Conservation (phyloP, 371 early-diverging fungal species). For the Coemansia sp. region DNA sequence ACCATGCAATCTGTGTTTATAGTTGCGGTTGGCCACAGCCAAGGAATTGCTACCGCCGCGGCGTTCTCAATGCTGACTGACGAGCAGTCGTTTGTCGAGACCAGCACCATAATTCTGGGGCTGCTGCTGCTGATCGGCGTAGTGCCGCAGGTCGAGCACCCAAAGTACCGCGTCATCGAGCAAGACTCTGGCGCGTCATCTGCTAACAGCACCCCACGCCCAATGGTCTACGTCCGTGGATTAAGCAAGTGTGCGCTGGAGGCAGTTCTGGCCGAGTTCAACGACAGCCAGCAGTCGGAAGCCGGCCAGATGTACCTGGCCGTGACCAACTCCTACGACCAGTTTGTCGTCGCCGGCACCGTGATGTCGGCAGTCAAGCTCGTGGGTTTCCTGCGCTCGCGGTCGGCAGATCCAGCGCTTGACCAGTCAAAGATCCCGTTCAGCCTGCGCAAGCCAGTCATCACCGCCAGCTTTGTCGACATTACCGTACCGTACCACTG, state of each 20-base stretch:
- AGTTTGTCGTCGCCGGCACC: conserved; percentile 27
- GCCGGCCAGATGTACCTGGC: conserved; percentile 60
- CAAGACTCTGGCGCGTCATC: not conserved
- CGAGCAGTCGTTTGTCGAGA: conserved; percentile 67
- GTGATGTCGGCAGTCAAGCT: conserved; percentile 7
- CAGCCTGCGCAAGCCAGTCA: conserved; percentile 72
- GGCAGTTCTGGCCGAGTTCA: conserved; percentile 7
- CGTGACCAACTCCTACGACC: conserved; percentile 69
- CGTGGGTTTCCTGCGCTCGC: not conserved
- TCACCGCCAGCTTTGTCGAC: conserved; percentile 76
- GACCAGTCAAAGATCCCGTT: conserved; percentile 80
- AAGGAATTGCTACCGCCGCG: conserved; percentile 85
- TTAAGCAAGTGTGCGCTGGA: not conserved
- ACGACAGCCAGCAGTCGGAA: not conserved
- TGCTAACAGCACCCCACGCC: not conserved
- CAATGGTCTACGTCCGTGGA: conserved; percentile 18
- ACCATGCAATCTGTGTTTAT: not conserved
- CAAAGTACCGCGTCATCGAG: not conserved
- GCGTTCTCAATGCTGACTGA: conserved; percentile 80
- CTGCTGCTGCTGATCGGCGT: conserved; percentile 11
- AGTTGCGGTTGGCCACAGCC: conserved; percentile 82
- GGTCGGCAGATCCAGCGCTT: conserved; percentile 58
- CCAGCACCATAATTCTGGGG: conserved; percentile 79
- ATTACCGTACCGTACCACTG: conserved; percentile 86
- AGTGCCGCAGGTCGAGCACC: conserved; percentile 8